phyloP scores from a whole-genome alignment of 2,329 filamentous ascomycete genomes.

The Aspergillus sp. region DNA sequence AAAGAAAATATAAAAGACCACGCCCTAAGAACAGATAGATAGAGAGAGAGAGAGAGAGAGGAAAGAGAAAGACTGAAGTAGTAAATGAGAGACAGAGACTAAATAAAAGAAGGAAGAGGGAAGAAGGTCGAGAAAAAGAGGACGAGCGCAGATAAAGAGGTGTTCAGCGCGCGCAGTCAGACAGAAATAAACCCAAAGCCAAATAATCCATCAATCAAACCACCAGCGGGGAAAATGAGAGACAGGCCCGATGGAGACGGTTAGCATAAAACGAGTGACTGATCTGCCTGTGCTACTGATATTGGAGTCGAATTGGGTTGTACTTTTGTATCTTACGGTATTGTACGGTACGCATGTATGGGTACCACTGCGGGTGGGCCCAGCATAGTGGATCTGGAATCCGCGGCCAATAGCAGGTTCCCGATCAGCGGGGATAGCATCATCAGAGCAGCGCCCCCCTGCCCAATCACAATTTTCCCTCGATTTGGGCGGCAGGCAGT shows the following conservation, averaged over 20 bases:
- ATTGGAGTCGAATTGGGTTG: neutral
- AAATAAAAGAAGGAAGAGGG: slow-evolving; percentile 25
- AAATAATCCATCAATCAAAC: slow-evolving; percentile 22
- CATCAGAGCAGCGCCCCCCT: neutral
- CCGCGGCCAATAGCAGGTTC: neutral
- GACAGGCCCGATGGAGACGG: slow-evolving; percentile 24
- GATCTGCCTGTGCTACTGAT: slow-evolving; percentile 27
- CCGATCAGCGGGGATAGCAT: neutral
- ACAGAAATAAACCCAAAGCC: slow-evolving; percentile 20
- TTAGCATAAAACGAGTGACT: slow-evolving; percentile 30
- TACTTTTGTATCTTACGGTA: neutral
- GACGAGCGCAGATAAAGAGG: slow-evolving; percentile 12
- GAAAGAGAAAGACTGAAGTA: slow-evolving; percentile 18
- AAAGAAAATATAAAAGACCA: slow-evolving; percentile 18
- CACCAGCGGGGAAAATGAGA: slow-evolving; percentile 28
- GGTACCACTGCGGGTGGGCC: neutral
- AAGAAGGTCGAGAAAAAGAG: slow-evolving; percentile 21
- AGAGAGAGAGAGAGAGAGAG: slow-evolving; percentile 19
- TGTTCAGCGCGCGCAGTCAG: no score
- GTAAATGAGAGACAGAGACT: slow-evolving; percentile 13
- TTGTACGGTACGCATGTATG: neutral
- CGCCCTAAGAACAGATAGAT: slow-evolving; percentile 9
- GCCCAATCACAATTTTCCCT: no score
- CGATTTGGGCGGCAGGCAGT: no score
- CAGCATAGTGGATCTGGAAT: neutral